Evolutionary conservation across 1,284 basidiomycete genomes (phyloP).

Genomic region (Coriolopsis trogii): DNA sequence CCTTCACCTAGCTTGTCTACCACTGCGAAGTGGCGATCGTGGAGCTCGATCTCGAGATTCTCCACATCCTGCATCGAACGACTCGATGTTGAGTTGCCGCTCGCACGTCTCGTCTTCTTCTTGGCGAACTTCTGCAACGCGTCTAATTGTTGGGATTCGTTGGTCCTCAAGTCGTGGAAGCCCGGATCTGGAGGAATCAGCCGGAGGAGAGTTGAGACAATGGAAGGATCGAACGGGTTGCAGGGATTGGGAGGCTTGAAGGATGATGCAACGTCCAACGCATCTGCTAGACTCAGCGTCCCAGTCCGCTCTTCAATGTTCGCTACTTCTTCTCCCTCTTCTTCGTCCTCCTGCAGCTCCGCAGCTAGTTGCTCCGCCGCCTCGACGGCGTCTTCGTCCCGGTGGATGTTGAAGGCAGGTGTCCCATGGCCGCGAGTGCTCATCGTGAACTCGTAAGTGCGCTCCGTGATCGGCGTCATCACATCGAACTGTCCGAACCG

Average conservation of each 20-base stretch:
- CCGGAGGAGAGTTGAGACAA: constrained; percentile 69
- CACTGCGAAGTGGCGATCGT: constrained; percentile 68
- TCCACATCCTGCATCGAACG: constrained; percentile 44
- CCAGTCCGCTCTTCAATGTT: constrained; percentile 59
- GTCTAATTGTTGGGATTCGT: constrained; percentile 63
- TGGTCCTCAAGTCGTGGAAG: constrained; percentile 65
- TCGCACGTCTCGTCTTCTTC: constrained; percentile 54
- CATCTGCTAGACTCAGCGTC: constrained; percentile 63
- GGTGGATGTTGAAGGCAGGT: constrained; percentile 39
- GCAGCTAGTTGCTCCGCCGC: constrained; percentile 42
- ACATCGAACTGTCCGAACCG: constrained; percentile 80
- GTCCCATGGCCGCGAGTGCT: constrained; percentile 56
- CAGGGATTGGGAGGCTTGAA: constrained; percentile 86
- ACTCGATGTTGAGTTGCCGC: constrained; percentile 46
- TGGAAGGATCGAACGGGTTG: constrained; percentile 79
- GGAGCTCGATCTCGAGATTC: constrained; percentile 53
- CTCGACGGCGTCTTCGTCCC: constrained; percentile 47
- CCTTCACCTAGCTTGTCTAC: constrained; percentile 94
- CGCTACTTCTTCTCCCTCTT: constrained; percentile 27
- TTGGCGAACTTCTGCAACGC: constrained; percentile 66
- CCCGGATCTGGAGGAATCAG: constrained; percentile 66
- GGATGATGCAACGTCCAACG: constrained; percentile 57
- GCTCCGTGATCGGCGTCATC: constrained; percentile 95
- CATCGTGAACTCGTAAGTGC: constrained; percentile 84
- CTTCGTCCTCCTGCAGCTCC: constrained; percentile 38